A percentile compares a stretch with the other conserved stretches of the same genome.
Evolutionary conservation across 225 moss, liverwort and hornwort species (phyloP).

Genomic region (Anthoceros angustus): DNA sequence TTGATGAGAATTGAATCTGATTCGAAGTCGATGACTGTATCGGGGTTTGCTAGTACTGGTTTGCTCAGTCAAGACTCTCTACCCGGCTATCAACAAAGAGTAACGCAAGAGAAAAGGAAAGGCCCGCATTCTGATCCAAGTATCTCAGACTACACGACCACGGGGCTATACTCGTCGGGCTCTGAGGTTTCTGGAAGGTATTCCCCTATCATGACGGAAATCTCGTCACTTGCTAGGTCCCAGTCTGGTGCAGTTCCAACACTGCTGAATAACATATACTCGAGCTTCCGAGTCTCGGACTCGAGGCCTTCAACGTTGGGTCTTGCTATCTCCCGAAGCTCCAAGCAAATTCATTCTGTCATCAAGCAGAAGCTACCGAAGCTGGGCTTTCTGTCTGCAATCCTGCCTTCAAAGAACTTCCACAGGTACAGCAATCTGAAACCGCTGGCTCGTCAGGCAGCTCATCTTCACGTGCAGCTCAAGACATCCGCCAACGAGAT

Average conservation of each 20-base stretch:
- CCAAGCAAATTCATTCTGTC: not conserved
- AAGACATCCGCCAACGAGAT: conserved; percentile 1
- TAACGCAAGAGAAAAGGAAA: not conserved
- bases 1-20: not conserved
- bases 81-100: not conserved
- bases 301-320: not conserved
- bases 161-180: not conserved
- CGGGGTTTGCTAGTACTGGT: not conserved
- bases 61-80: not conserved
- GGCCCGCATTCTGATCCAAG: not conserved
- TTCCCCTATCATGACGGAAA: not conserved
- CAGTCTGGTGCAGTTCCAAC: not conserved
- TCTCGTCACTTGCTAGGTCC: not conserved
- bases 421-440: not conserved
- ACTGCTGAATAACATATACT: not conserved
- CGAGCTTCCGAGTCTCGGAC: not conserved
- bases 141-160: not conserved
- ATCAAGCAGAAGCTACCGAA: not conserved
- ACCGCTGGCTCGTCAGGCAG: not conserved
- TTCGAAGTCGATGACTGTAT: not conserved
- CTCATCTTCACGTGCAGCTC: conserved; percentile 1
- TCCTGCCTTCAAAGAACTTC: not conserved
- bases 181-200: not conserved
- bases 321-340: too few relatives aligned
- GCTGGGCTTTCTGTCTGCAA: not conserved